Evolutionary conservation across 148 eudicot genomes (phyloP), one percentile per base, ranked within the genome.

Genomic region (Mesembryanthemum crystallinum): DNA sequence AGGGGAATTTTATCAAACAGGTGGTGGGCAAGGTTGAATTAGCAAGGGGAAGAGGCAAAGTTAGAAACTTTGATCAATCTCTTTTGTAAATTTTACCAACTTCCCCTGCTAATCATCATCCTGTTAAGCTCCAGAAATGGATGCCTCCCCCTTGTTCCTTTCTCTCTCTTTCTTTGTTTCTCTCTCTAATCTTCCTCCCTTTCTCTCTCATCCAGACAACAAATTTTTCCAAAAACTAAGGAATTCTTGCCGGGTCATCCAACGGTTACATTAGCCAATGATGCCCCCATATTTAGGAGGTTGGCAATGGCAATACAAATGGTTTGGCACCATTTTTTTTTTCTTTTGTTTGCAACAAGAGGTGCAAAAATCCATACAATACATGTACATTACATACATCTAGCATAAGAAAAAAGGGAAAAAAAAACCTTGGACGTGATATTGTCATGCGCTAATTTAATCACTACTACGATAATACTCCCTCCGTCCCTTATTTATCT

Each of bases 261-360:
- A 63, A 72, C 14, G 73, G 60, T 27, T 47, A 52, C 17, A 4
- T 65, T 45, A 57, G 77, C 24, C n/a, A 71, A 52, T 3, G 2
- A n/a, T 62, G 59, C 43, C 80, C 84, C 49, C 64, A 74, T 30
- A 73, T 77, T 77, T 78, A 78, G 78, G 81, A 64, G 83, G 68
- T 65, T 72, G 76, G 32, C 39, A 35, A 35, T 35, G 39, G 39
- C 39, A 35, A 35, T 3, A 35, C 39, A 35, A 35, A 35, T 35
- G 43, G 5, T 39, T 39, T 39, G 43, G 43, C 43, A 39, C n/a
- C n/a, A n/a, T n/a, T n/a, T n/a, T n/a, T n/a, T n/a, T n/a, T n/a
- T n/a, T n/a, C n/a, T n/a, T n/a, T n/a, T n/a, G n/a, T n/a, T n/a
- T n/a, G n/a, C n/a, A n/a, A n/a, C n/a, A n/a, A n/a, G n/a, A n/a